phyloP scores from a whole-genome alignment of 139 green algal species.

The Limnomonas spitsbergensis region DNA sequence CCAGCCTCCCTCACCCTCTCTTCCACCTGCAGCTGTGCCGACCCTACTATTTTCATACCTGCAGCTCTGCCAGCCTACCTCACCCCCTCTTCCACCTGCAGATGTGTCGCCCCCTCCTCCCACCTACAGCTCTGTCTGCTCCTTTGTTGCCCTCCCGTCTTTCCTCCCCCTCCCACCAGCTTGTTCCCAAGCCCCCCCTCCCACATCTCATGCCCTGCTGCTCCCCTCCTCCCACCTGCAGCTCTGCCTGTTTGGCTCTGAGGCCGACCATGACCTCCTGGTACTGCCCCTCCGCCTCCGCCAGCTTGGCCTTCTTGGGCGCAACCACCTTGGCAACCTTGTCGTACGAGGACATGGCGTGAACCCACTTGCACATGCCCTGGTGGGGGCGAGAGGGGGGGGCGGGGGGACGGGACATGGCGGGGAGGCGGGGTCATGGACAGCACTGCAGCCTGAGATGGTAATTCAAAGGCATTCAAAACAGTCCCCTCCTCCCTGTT shows the following conservation, averaged over 20 bases:
- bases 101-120: no score
- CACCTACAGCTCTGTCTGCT: no score
- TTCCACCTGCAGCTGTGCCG: no score
- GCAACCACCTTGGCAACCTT: slow-evolving; percentile 71
- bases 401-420: background rate
- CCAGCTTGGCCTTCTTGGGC: slow-evolving; percentile 71
- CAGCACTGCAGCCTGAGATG: background rate
- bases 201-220: no score
- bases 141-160: no score
- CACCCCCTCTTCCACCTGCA: no score
- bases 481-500: no score
- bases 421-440: background rate
- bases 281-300: slow-evolving; percentile 63
- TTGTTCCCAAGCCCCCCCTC: no score
- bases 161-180: no score
- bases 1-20: no score
- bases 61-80: no score
- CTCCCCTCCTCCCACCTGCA: slow-evolving; percentile 25
- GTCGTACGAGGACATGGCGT: slow-evolving; percentile 78
- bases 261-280: slow-evolving; percentile 64
- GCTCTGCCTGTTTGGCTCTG: slow-evolving; percentile 59
- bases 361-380: slow-evolving; percentile 74
- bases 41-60: no score
- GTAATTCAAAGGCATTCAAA: background rate
- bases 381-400: slow-evolving; percentile 55